Evolutionary conservation across 352 stramenopile genomes (phyloP), one percentile per base, ranked within the genome.

Genomic region (Pythium guiyangense): DNA sequence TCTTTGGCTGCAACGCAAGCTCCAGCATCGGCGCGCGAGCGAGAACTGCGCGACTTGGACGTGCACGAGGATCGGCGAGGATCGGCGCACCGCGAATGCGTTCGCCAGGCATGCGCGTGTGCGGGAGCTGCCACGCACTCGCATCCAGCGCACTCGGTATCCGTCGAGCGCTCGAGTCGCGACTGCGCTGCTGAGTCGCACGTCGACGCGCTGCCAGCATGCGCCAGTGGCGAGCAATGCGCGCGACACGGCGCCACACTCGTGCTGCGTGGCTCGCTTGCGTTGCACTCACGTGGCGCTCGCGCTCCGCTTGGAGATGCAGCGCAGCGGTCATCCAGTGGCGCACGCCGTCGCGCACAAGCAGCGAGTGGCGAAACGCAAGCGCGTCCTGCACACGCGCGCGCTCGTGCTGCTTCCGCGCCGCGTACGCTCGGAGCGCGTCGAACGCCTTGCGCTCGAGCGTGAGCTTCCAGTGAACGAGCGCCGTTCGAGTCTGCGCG

Each of bases 1-100:
- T 70, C 50, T 54, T 48, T 17, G 60, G 68, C n/a, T 71, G 26
- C 42, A 63, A 63, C n/a, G 73, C 68, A 50, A 74, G 77, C 43
- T 74, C 67, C 6, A 58, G 66, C 11, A 79, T 31, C 10, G 39
- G 17, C 2, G 44, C 39, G 4, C 58, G 58, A 3, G 1, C 9
- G 20, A 3, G 6, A n/a, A n/a, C 15, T 29, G 27, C 12, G 15
- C 34, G 34, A 39, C 34, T 39, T 14, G 22, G 31, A 10, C 26
- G 29, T 1, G 9, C 9, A n/a, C 4, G 4, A 8, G 9, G 47
- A 25, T 52, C 11, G 26, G 26, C 15, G 34, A 39, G 34, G 34
- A 39, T 39, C 34, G 34, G 34, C 14, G 34, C 34, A 14, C 34
- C 14, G 34, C 10, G 42, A 6, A 10, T 40, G n/a, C 11, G 2